These are phyloP conservation scores for Mycena galericulata DNA, from an alignment of 768 basidiomycete genomes.

Conservation along the genomic window DNA sequence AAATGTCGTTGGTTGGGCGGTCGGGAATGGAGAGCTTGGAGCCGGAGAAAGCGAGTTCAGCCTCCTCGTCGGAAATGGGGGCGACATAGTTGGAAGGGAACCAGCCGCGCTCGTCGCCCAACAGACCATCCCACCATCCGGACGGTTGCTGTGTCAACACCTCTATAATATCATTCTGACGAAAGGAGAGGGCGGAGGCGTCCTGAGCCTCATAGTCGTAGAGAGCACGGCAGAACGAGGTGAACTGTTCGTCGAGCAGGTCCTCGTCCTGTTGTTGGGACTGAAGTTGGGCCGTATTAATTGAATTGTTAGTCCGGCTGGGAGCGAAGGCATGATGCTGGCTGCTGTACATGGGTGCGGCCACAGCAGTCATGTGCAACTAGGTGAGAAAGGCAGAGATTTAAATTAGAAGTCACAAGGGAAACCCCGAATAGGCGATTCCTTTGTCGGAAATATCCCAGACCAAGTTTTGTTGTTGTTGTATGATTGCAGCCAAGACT, in stretches of 20 bases:
- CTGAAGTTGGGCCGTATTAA: conserved; percentile 19
- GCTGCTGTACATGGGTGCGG: conserved; percentile 32
- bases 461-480: no score
- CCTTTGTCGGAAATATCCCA: no score
- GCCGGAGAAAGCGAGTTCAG: conserved; percentile 73
- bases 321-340: conserved; percentile 20
- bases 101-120: conserved; percentile 92
- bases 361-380: conserved; percentile 33
- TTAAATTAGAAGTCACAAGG: no score
- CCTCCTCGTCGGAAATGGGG: conserved; percentile 83
- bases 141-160: conserved; percentile 91
- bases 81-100: conserved; percentile 97
- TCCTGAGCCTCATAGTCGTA: conserved; percentile 92
- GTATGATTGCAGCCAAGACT: no score
- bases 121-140: conserved; percentile 98
- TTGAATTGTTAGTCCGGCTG: conserved; percentile 12
- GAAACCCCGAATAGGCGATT: no score
- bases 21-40: conserved; percentile 58
- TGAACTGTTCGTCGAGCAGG: no score
- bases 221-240: conserved; percentile 83
- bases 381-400: conserved; percentile 7
- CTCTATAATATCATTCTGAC: conserved; percentile 80
- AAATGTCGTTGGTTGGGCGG: conserved; percentile 36
- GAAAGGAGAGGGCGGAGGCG: conserved; percentile 88
- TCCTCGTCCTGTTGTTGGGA: neutral